phyloP scores from a whole-genome alignment of 257 asterid genomes.

The Petunia axillaris region DNA sequence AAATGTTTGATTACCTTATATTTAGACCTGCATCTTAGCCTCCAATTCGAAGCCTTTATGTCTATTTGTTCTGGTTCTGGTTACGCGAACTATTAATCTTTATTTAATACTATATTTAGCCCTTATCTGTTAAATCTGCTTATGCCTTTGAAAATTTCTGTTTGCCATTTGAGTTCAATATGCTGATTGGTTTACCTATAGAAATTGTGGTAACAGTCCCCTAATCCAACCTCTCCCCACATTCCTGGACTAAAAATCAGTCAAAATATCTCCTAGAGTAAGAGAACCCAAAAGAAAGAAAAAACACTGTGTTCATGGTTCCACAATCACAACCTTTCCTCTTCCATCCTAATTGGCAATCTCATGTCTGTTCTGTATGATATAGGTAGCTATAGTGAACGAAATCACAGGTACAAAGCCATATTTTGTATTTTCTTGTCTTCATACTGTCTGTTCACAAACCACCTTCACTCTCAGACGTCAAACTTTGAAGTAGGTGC shows the following conservation, averaged over 20 bases:
- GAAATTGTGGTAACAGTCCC: not conserved
- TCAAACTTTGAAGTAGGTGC: not conserved
- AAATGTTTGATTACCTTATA: slow-evolving; percentile 50
- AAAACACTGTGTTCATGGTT: not conserved
- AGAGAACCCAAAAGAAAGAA: not conserved
- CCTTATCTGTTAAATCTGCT: slow-evolving; percentile 7
- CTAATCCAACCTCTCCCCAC: not conserved
- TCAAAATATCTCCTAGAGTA: not conserved
- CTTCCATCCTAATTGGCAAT: slow-evolving; percentile 4
- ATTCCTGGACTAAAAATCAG: not conserved
- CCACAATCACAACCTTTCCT: not conserved
- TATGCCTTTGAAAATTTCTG: not conserved
- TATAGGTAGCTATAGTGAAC: not conserved
- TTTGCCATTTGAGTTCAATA: not conserved
- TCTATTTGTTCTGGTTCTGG: not conserved
- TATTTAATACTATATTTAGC: not conserved
- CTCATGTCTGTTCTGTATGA: not conserved
- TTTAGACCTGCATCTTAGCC: not conserved
- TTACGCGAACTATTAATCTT: not conserved
- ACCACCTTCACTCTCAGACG: slow-evolving; percentile 15
- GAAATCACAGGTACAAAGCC: not conserved
- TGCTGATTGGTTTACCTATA: not conserved
- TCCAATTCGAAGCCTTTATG: not conserved
- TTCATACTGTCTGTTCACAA: not conserved
- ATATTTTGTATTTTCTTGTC: not conserved